Base-by-base conservation (phyloP, 768 basidiomycete species). In the Serpula lacrymans region DNA sequence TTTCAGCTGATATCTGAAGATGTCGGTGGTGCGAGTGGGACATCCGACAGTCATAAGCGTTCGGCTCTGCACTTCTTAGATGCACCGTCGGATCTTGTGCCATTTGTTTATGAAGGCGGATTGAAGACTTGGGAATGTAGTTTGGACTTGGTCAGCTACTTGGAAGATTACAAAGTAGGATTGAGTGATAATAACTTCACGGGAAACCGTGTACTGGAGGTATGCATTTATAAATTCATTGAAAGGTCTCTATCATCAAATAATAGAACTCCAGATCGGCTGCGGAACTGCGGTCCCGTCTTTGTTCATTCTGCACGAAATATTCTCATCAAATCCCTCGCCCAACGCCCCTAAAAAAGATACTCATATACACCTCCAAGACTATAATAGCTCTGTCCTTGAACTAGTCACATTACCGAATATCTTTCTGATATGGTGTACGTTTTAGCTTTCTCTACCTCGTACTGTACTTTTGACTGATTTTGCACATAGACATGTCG, bases 51-150 rank as follows among this genome's bases (percentile, higher is more conserved):
- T 14, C 36, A 27, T 14, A 39, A 47, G 28, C 45, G 56, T 32
- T 60, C 65, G 0, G 73, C 74, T 0, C 65, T 85, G 1, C 69
- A 72, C 10, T 89, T 85, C 42, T 68, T 95, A 13, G 85, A 91
- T 48, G 78, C 83, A 1, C 86, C 86, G 0, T 90, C 91, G 0
- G 95, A 98, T 62, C 77, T 99, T 11, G 79, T 97, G 3, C 87
- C 92, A 2, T 84, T 92, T 1, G 72, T 92, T 1, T 98, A 99
- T 50, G 95, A 99, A 65, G 95, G 95, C 16, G 95, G 95, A 5
- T 60, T 98, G 37, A 97, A 98, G 64, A 97, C 93, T 2, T 99
- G 95, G 95, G 95, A 99, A 60, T 95, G 91, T 50, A 87, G 88
- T 34, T 63, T 93, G 11, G 95, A 98, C 59, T 70, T 98, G 2